Percentiles rank a stretch among this genome's conserved stretches.
phyloP scores from a whole-genome alignment of 176 grass and related monocot genomes.

The Aegilops umbellulata region DNA sequence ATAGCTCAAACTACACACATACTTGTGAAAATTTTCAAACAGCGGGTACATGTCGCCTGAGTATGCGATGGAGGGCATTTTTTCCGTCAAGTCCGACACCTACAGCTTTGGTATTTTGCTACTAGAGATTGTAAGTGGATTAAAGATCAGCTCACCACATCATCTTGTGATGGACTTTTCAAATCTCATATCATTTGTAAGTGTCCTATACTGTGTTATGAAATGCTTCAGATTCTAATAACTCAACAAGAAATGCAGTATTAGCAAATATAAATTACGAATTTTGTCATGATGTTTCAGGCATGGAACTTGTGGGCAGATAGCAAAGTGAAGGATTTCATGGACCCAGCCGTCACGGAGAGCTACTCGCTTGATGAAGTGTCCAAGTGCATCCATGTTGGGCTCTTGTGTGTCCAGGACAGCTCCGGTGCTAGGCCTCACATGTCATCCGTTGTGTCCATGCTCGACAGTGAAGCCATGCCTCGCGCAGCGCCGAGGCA shows the following conservation, averaged over 20 bases:
- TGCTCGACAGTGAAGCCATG: slow-evolving; percentile 12
- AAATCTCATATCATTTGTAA: slow-evolving; percentile 47
- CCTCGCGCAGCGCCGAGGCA: background rate
- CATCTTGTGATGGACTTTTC: background rate
- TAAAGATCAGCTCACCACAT: slow-evolving; percentile 33
- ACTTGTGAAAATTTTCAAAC: slow-evolving; percentile 1
- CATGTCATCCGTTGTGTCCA: background rate
- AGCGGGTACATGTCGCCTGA: slow-evolving; percentile 68
- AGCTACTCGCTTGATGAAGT: slow-evolving; percentile 21
- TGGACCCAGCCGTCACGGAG: slow-evolving; percentile 12
- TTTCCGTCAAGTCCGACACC: slow-evolving; percentile 57
- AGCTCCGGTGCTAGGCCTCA: background rate
- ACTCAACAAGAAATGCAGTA: background rate
- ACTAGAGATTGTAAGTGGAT: slow-evolving; percentile 53
- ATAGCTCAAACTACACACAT: too few relatives aligned
- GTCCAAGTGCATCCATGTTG: slow-evolving; percentile 42
- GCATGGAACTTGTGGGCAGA: slow-evolving; percentile 38
- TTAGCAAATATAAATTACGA: background rate
- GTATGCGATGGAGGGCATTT: slow-evolving; percentile 42
- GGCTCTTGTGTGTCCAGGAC: slow-evolving; percentile 54
- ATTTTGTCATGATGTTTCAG: background rate
- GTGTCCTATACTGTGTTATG: background rate
- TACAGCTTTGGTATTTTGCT: slow-evolving; percentile 67
- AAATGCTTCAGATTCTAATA: background rate
- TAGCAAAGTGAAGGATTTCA: background rate